Evolutionary conservation across 1,284 basidiomycete genomes (phyloP).

Genomic region (Ceratobasidium sp.): DNA sequence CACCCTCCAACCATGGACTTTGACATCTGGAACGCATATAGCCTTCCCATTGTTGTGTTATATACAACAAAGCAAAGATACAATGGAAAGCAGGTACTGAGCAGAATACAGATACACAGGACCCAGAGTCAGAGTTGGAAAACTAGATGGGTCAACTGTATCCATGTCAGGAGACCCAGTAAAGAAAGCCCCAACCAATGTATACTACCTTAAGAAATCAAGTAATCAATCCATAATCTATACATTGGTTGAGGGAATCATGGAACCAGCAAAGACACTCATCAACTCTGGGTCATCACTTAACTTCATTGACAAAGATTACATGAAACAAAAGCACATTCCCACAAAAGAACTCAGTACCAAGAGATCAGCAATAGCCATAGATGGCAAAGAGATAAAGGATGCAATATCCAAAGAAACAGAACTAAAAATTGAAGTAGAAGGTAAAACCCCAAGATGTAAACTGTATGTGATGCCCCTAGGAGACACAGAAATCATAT

Average conservation of each 20-base stretch:
- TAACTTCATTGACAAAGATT: conserved; percentile 3
- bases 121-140: background rate
- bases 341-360: background rate
- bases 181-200: too few relatives aligned
- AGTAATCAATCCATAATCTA: background rate
- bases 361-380: background rate
- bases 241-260: conserved; percentile 7
- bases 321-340: background rate
- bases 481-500: background rate
- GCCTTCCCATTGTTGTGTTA: too few relatives aligned
- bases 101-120: background rate
- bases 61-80: background rate
- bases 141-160: background rate
- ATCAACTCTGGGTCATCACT: conserved; percentile 8
- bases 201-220: background rate
- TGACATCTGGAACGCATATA: too few relatives aligned
- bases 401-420: background rate
- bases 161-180: too few relatives aligned
- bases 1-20: too few relatives aligned
- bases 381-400: background rate
- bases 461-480: background rate
- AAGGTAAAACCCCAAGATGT: background rate
- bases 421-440: background rate
- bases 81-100: background rate
- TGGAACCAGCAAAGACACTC: conserved; percentile 3